Conservation (phyloP, 1,284 basidiomycete species). For the Ganoderma boninense region DNA sequence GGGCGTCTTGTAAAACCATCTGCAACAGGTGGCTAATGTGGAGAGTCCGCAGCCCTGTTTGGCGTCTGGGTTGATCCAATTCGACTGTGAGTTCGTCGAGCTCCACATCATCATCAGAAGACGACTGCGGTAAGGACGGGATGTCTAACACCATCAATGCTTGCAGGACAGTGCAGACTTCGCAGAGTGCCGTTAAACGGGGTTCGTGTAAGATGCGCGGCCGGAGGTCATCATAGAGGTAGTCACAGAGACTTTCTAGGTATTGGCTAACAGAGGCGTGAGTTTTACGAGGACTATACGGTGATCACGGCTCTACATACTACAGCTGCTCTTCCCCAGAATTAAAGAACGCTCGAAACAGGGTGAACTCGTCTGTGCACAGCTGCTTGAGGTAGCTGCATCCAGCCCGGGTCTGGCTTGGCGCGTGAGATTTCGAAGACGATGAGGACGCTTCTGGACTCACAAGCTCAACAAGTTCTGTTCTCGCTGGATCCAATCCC, state of each 20-base stretch:
- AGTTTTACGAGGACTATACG: conserved; percentile 10
- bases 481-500: conserved; percentile 77
- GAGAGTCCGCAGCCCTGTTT: conserved; percentile 58
- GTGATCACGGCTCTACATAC: conserved; percentile 56
- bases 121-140: conserved; percentile 46
- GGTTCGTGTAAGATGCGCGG: conserved; percentile 94
- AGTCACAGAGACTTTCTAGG: conserved; percentile 89
- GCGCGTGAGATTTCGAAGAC: conserved; percentile 7
- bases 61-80: conserved; percentile 42
- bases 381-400: conserved; percentile 92
- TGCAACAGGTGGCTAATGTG: conserved; percentile 80
- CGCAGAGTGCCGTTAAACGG: conserved; percentile 85
- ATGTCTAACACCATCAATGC: conserved; percentile 92
- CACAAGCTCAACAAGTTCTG: conserved; percentile 88
- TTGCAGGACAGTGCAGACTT: conserved; percentile 93
- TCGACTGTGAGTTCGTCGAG: conserved; percentile 53
- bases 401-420: conserved; percentile 79
- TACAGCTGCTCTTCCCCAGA: conserved; percentile 87
- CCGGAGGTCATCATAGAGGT: conserved; percentile 92
- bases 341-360: conserved; percentile 87
- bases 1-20: conserved; percentile 93
- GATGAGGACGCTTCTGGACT: conserved; percentile 35
- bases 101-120: conserved; percentile 47
- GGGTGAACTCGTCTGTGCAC: conserved; percentile 86
- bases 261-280: conserved; percentile 65